These are phyloP conservation scores for Acacia acuminata DNA, from an alignment of 306 rosid genomes.

Conservation along the genomic window DNA sequence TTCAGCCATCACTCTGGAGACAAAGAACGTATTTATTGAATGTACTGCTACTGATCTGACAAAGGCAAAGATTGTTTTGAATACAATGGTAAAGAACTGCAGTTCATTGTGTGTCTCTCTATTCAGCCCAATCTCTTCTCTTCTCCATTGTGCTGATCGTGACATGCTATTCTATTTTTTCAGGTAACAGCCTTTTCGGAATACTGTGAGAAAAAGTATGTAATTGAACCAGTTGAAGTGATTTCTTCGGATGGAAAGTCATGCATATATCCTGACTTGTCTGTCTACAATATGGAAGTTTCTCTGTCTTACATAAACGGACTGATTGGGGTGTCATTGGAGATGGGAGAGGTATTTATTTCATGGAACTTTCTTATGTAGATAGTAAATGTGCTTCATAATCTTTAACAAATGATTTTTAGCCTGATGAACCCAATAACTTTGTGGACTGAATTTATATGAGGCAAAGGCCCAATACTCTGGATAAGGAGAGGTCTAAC, in stretches of 20 bases:
- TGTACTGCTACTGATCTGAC: constrained; percentile 98
- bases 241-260: constrained; percentile 75
- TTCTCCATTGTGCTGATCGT: constrained; percentile 22
- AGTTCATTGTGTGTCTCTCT: constrained; percentile 17
- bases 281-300: constrained; percentile 84
- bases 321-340: constrained; percentile 73
- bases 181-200: constrained; percentile 82
- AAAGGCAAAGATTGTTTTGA: constrained; percentile 91
- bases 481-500: not conserved
- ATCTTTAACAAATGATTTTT: not conserved
- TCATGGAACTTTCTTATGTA: not conserved
- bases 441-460: not conserved
- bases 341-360: constrained; percentile 70
- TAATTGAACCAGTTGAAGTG: constrained; percentile 92
- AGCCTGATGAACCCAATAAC: not conserved
- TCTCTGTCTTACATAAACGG: constrained; percentile 70
- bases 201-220: constrained; percentile 70
- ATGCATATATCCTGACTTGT: constrained; percentile 75
- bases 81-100: constrained; percentile 68
- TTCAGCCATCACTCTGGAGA: constrained; percentile 87
- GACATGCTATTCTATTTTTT: constrained; percentile 32
- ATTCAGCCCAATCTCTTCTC: constrained; percentile 7
- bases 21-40: constrained; percentile 84
- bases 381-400: not conserved
- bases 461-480: not conserved